phyloP scores from a whole-genome alignment of 169 alveolate species.

The Eimeria maxima region DNA sequence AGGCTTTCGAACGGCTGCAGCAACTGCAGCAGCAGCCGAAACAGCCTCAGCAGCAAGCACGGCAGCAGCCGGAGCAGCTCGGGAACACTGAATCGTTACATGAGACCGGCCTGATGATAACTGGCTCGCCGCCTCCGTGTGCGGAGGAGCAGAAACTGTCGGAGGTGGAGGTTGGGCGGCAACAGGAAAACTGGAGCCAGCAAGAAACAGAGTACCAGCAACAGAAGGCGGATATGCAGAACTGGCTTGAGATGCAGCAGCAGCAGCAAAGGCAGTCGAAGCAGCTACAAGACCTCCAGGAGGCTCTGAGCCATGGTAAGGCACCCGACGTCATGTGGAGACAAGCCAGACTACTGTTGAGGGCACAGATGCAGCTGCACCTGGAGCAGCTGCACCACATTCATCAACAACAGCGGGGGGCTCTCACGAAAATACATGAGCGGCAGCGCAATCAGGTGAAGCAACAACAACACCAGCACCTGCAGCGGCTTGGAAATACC shows the following conservation, averaged over 20 bases:
- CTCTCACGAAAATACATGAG: not conserved
- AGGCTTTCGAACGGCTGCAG: not conserved
- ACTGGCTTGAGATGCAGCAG: not conserved
- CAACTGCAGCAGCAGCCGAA: constrained; percentile 1
- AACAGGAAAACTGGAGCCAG: not conserved
- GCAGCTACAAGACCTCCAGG: not conserved
- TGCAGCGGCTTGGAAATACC: not conserved
- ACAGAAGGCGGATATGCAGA: not conserved
- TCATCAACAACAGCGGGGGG: constrained; percentile 2
- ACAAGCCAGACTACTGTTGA: not conserved
- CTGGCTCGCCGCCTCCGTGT: not conserved
- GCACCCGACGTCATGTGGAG: not conserved
- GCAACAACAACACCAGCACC: constrained; percentile 42
- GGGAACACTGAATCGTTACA: not conserved
- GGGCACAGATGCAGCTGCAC: constrained; percentile 20
- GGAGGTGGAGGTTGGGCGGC: not conserved
- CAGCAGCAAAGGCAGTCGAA: not conserved
- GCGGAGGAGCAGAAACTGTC: not conserved
- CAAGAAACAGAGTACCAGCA: not conserved
- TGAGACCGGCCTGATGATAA: not conserved
- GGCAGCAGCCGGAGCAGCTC: not conserved
- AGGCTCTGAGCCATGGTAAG: not conserved
- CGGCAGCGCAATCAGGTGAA: constrained; percentile 6
- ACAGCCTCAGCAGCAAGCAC: not conserved
- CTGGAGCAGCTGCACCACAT: constrained; percentile 13